Conservation (phyloP, 257 asterid species). For the Misopates orontium region DNA sequence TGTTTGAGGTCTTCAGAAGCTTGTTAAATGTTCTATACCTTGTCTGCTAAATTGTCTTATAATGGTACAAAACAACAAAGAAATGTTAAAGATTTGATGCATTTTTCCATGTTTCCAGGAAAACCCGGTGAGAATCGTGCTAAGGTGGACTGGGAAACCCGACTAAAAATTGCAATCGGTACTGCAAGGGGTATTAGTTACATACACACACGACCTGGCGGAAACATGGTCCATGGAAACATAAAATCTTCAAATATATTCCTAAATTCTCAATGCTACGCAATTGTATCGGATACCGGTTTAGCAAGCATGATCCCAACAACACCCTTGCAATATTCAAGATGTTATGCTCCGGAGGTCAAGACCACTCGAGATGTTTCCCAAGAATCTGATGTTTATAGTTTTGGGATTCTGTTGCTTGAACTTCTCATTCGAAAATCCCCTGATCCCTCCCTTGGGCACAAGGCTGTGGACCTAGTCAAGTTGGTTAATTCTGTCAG, state of each 20-base stretch:
- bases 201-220: constrained; percentile 30
- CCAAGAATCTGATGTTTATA: constrained; percentile 7
- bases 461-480: no score
- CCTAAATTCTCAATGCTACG: constrained; percentile 34
- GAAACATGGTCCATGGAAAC: constrained; percentile 38
- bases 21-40: no score
- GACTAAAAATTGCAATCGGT: constrained; percentile 33
- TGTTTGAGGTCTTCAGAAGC: no score
- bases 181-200: constrained; percentile 40
- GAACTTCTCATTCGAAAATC: background rate
- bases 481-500: no score
- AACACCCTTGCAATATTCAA: no score
- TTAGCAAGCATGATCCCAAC: constrained; percentile 20
- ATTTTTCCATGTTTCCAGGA: background rate
- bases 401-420: constrained; percentile 5
- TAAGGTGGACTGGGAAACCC: background rate
- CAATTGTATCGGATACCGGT: constrained; percentile 41
- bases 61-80: no score
- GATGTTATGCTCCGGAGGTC: background rate
- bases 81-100: no score
- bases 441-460: no score
- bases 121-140: background rate
- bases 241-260: constrained; percentile 40
- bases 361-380: background rate
- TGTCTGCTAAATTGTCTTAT: no score